Evolutionary conservation across 139 green algal species (phyloP).

Genomic region (Coelastrella sp.): DNA sequence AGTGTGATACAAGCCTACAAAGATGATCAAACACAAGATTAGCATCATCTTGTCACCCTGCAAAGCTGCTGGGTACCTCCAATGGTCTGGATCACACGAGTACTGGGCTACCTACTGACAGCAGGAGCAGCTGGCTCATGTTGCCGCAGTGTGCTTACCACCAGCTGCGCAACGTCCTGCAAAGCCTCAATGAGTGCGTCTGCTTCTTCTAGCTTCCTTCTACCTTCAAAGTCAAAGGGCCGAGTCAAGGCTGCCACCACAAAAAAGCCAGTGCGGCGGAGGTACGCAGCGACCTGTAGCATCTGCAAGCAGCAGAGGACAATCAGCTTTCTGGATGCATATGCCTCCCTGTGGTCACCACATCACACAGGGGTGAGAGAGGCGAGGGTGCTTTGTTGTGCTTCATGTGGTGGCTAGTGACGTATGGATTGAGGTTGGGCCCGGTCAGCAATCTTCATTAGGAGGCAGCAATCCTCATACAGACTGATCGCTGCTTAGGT

Average conservation of each 20-base stretch:
- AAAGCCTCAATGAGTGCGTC: constrained; percentile 70
- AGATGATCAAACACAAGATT: no score
- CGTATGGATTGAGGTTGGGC: no score
- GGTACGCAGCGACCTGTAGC: constrained; percentile 71
- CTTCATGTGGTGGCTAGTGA: no score
- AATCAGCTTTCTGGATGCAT: no score
- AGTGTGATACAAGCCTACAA: no score
- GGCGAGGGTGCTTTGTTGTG: no score
- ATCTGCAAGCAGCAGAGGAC: constrained; percentile 40
- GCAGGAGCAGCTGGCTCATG: background rate
- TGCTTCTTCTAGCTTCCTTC: constrained; percentile 71
- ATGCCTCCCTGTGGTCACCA: no score
- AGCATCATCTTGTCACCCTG: background rate
- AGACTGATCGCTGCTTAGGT: no score
- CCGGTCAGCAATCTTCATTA: no score
- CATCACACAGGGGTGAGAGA: no score
- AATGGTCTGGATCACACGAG: no score
- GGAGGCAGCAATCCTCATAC: no score
- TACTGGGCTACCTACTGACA: background rate
- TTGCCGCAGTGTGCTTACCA: constrained; percentile 58
- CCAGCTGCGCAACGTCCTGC: constrained; percentile 72
- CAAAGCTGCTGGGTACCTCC: background rate
- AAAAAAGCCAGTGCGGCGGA: constrained; percentile 79
- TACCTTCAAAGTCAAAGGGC: constrained; percentile 86
- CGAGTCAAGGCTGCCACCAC: constrained; percentile 75